phyloP scores from a whole-genome alignment of 495 filamentous ascomycete genomes.

The Aspergillus mulundensis region DNA sequence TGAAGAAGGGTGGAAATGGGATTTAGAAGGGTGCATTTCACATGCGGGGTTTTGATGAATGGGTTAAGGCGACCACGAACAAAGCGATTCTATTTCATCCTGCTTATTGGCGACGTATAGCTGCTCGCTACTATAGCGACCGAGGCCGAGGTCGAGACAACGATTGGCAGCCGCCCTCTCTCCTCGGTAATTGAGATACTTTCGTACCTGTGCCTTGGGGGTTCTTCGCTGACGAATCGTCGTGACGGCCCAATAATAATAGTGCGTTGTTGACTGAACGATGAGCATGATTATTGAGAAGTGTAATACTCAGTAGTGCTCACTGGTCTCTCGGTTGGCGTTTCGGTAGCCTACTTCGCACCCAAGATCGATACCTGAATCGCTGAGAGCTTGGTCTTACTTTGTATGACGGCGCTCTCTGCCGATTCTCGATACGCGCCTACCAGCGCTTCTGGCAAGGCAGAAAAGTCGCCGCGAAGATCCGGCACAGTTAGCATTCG shows the following conservation, averaged over 20 bases:
- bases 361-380: background rate
- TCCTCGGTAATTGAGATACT: background rate
- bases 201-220: background rate
- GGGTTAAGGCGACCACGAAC: background rate
- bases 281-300: background rate
- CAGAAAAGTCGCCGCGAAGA: conserved; percentile 7
- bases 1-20: background rate
- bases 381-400: background rate
- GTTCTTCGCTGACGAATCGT: conserved; percentile 3
- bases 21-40: background rate
- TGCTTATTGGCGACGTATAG: background rate
- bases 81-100: background rate
- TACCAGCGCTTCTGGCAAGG: background rate
- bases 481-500: conserved; percentile 2
- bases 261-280: background rate
- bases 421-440: background rate
- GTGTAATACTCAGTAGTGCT: background rate
- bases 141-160: background rate
- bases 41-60: background rate
- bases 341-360: background rate
- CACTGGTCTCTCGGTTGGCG: background rate
- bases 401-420: too few species aligned
- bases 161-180: background rate
- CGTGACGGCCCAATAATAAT: conserved; percentile 3
- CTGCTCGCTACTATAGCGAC: background rate